Evolutionary conservation across 176 grass and related monocot species (phyloP), one percentile per base, ranked within the genome.

Genomic region (Alopecurus myosuroides): DNA sequence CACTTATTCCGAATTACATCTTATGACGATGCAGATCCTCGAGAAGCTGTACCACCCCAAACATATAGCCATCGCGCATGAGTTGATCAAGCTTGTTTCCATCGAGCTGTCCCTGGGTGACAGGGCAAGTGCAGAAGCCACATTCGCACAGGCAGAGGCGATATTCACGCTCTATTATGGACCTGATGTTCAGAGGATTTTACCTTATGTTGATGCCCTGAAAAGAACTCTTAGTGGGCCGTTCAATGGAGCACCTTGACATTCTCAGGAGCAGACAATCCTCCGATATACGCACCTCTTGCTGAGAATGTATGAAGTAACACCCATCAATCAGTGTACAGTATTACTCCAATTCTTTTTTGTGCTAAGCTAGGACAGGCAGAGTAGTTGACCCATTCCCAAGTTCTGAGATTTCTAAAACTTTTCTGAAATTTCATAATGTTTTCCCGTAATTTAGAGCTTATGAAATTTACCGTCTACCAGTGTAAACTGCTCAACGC

Each of bases 111-210:
- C 85, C 33, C 22, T 90, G 51, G 89, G 87, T 65, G 80, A 94
- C 37, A 13, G 14, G 12, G 25, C 70, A 52, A 55, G 72, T 9
- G 89, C 91, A 20, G 57, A 28, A 45, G 49, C 49, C 42, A 74
- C 88, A 18, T 85, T 92, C 3, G 3, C 57, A 6, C 89, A 17
- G 82, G 96, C 87, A 60, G 86, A 95, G 31, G 81, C 25, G 35
- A 92, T 98, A 80, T 88, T 98, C 49, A 94, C 49, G 4, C 70
- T 92, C 86, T 90, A 98, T 87, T 95, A 95, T 18, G 93, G 93
- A n/a, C 55, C 83, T 86, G 80, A 92, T 85, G 36, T 90, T 56
- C 11, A 62, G 70, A 84, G 74, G 51, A 80, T 90, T 83, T 92
- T 98, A 78, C 88, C 93, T 0, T 91, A 88, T 80, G n/a, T 97